Base-by-base conservation (phyloP, 2,329 filamentous ascomycete species). In the Fonsecaea monophora region DNA sequence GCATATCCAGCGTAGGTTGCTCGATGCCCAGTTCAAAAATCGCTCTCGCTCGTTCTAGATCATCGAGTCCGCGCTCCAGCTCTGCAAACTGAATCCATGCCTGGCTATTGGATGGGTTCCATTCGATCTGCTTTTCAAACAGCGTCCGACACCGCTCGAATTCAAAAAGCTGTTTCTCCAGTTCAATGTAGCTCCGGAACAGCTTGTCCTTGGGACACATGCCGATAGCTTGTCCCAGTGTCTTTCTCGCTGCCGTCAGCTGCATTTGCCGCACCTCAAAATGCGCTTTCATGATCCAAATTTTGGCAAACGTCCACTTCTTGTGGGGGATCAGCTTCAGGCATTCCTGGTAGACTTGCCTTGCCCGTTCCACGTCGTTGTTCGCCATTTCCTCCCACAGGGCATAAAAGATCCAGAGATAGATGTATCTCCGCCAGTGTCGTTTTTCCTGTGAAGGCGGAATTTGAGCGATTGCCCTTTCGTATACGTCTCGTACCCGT, bases 1-100 rank as follows among this genome's bases (percentile, higher is more conserved):
- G 95, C 95, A 99, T 99, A 78, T 99, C 95, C 13, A 99, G 84
- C 37, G 89, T 86, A 1, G 89, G 85, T 78, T 98, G 94, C 57
- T 87, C 84, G 68, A 97, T 90, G 2, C 92, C 94, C 34, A 98
- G 84, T 79, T 98, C 94, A 76, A 93, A 98, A 73, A 99, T 97
- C 54, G 91, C 94, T 53, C 95, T 86, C 15, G 92, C 89, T 35
- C 95, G 90, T 21, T 96, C 93, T 3, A 94, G 80, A 74, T 99
- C 95, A 76, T 97, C 94, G 6, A 99, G 84, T 0, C 92, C 93
- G 38, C 93, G 89, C 79, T 99, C 95, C 35, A 99, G 84, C 78
- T 97, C 92, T 1, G 95, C 92, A 78, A 96, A 99, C 74, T 92
- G 91, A 79, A 98, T 96, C 95, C 95, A 99, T 0, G 94, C 93